Percentiles rank a stretch among this genome's conserved stretches.
Conservation (phyloP, 108 stramenopile species). For the Phaeodactylum tricornutum region DNA sequence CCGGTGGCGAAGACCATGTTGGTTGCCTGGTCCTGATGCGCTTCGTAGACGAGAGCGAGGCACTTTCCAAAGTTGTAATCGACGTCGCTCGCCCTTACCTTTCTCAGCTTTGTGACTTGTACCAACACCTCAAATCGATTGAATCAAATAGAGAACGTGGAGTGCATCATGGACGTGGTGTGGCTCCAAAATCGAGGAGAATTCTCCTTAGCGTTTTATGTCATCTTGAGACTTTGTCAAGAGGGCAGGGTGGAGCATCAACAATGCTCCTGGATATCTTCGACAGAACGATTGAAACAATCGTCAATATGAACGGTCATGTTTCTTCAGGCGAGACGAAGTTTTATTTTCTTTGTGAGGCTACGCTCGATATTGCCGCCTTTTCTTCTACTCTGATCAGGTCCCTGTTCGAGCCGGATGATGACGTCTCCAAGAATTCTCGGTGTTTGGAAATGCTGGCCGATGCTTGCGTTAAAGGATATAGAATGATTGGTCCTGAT, state of each 20-base stretch:
- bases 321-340: conserved; percentile 11
- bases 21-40: conserved; percentile 66
- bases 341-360: conserved; percentile 43
- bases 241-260: conserved; percentile 16
- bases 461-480: too few relatives aligned
- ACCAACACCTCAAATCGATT: conserved; percentile 36
- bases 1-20: conserved; percentile 50
- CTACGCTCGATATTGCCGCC: conserved; percentile 46
- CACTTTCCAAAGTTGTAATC: conserved; percentile 21
- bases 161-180: conserved; percentile 30
- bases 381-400: conserved; percentile 37
- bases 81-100: conserved; percentile 18
- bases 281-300: conserved; percentile 4
- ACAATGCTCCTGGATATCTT: conserved; percentile 5
- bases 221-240: conserved; percentile 22
- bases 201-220: conserved; percentile 53
- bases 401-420: conserved; percentile 12
- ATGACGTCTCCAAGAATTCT: too few relatives aligned
- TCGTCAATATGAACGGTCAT: conserved; percentile 5
- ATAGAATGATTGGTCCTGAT: too few relatives aligned
- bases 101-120: conserved; percentile 34
- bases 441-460: too few relatives aligned
- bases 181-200: conserved; percentile 59
- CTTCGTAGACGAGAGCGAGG: conserved; percentile 41
- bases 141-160: conserved; percentile 36